Evolutionary conservation across 495 filamentous ascomycete species (phyloP).

Genomic region (Hypomontagnella monticulosa): DNA sequence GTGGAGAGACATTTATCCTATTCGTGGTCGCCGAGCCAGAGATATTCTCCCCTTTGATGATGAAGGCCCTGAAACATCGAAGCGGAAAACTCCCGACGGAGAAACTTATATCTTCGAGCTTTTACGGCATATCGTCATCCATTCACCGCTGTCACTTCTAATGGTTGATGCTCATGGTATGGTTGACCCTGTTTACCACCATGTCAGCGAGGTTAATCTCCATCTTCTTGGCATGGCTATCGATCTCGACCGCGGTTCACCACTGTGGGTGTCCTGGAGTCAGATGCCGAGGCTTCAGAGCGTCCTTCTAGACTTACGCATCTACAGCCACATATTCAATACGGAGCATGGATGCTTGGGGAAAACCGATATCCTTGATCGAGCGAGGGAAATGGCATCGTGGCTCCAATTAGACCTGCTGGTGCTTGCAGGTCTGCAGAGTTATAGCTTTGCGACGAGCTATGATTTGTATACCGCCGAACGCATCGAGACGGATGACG

Average conservation of each 20-base stretch:
- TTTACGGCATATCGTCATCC: conserved; percentile 37
- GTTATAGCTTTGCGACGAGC: conserved; percentile 35
- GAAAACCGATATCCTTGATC: conserved; percentile 28
- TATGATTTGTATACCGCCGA: conserved; percentile 23
- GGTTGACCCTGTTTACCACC: not conserved
- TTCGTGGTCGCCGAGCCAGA: conserved; percentile 13
- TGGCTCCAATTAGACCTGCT: conserved; percentile 38
- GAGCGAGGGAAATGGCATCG: conserved; percentile 41
- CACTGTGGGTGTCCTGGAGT: conserved; percentile 45
- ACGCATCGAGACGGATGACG: conserved; percentile 27
- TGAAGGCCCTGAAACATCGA: conserved; percentile 3
- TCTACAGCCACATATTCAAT: conserved; percentile 42
- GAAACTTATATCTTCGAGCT: conserved; percentile 18
- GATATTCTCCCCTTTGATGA: conserved; percentile 43
- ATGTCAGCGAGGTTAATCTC: not conserved
- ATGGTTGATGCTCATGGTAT: conserved; percentile 22
- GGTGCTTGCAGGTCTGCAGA: conserved; percentile 44
- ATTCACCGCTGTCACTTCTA: conserved; percentile 35
- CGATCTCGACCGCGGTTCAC: conserved; percentile 37
- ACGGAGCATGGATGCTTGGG: conserved; percentile 36
- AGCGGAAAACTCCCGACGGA: conserved; percentile 6
- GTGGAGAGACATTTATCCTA: conserved; percentile 15
- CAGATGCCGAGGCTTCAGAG: conserved; percentile 42
- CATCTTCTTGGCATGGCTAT: conserved; percentile 29
- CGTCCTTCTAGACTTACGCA: conserved; percentile 42